phyloP scores from a whole-genome alignment of 805 yeast genomes.

The Martiniozyma abietophila region DNA sequence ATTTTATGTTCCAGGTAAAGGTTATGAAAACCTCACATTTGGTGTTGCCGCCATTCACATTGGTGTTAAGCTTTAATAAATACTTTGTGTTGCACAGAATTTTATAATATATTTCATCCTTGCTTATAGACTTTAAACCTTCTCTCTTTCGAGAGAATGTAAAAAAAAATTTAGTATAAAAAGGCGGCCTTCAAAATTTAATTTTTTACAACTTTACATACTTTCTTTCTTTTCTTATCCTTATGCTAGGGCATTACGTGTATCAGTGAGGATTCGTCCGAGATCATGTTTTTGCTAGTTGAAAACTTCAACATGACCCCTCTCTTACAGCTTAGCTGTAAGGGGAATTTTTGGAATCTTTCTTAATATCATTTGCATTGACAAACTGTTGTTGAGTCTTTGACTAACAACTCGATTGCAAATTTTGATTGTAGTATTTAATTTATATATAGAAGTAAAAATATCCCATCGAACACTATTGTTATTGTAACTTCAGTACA shows the following conservation, averaged over 20 bases:
- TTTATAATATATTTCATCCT: not conserved
- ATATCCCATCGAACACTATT: too few species aligned
- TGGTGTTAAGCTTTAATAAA: conserved; percentile 70
- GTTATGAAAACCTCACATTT: conserved; percentile 88
- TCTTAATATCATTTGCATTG: not conserved
- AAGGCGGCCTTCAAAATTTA: conserved; percentile 4
- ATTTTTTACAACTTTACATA: not conserved
- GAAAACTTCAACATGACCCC: conserved; percentile 96
- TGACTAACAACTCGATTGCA: not conserved
- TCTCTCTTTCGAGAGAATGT: conserved; percentile 1
- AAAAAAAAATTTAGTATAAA: too few species aligned
- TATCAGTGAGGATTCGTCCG: conserved; percentile 99
- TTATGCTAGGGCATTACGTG: conserved; percentile 99
- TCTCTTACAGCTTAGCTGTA: conserved; percentile 42
- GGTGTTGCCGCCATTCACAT: conserved; percentile 95
- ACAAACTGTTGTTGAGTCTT: too few species aligned
- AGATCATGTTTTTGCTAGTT: conserved; percentile 99
- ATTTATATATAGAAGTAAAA: too few species aligned
- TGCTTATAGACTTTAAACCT: conserved; percentile 1
- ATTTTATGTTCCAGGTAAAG: conserved; percentile 79
- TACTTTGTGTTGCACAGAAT: not conserved
- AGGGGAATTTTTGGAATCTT: conserved; percentile 70
- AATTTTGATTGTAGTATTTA: not conserved
- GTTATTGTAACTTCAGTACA: too few species aligned
- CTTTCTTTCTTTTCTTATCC: conserved; percentile 37